Conservation (phyloP, 2,329 filamentous ascomycete species). For the Fusarium penzigii region DNA sequence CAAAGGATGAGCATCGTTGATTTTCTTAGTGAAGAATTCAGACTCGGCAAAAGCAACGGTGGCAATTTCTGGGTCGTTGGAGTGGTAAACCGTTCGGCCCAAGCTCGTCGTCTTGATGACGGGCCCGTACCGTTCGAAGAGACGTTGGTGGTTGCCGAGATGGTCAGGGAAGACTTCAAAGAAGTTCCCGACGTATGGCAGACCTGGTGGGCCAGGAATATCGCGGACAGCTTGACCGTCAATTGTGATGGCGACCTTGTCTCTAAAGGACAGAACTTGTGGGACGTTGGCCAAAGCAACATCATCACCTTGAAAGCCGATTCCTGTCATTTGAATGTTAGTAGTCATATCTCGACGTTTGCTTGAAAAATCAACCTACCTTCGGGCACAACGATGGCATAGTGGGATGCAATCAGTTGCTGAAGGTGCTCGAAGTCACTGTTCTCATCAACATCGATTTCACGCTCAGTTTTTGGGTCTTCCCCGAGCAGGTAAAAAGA, state of each 20-base stretch:
- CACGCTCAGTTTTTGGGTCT: slow-evolving; percentile 35
- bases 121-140: slow-evolving; percentile 54
- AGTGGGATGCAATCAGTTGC: slow-evolving; percentile 43
- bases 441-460: slow-evolving; percentile 38
- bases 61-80: slow-evolving; percentile 50
- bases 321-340: no score
- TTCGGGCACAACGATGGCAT: slow-evolving; percentile 44
- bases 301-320: slow-evolving; percentile 38
- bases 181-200: slow-evolving; percentile 54
- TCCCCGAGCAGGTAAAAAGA: slow-evolving; percentile 46
- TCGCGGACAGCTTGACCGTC: slow-evolving; percentile 50
- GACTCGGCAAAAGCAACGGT: slow-evolving; percentile 48
- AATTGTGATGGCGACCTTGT: slow-evolving; percentile 45
- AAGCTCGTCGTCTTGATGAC: slow-evolving; percentile 54
- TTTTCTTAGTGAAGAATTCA: slow-evolving; percentile 56
- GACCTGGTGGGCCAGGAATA: slow-evolving; percentile 50
- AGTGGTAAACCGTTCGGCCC: slow-evolving; percentile 50
- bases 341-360: no score
- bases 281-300: slow-evolving; percentile 33
- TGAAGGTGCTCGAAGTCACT: slow-evolving; percentile 40
- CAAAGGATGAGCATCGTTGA: slow-evolving; percentile 51
- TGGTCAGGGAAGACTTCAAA: slow-evolving; percentile 59
- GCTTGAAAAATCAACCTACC: slow-evolving; percentile 33
- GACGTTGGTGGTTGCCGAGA: slow-evolving; percentile 55
- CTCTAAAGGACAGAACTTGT: slow-evolving; percentile 37